Conservation (phyloP, 164 flowering plant genomes). For the Magnolia changhungtana region DNA sequence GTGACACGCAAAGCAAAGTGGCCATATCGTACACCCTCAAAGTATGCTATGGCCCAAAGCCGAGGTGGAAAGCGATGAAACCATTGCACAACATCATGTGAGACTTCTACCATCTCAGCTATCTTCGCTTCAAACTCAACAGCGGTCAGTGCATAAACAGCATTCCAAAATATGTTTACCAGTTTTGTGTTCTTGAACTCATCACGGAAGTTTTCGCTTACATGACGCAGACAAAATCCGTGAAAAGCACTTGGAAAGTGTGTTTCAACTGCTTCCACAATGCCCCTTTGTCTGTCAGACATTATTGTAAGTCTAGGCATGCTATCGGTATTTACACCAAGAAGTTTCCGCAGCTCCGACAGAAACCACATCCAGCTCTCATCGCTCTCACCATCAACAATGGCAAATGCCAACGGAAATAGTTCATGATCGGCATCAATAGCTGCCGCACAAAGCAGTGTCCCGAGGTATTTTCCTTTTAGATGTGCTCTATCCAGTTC, state of each 20-base stretch:
- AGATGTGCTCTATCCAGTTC: conserved; percentile 81
- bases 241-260: conserved; percentile 52
- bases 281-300: conserved; percentile 41
- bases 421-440: conserved; percentile 63
- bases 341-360: conserved; percentile 63
- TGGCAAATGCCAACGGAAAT: conserved; percentile 83
- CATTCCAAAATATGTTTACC: conserved; percentile 90
- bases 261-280: conserved; percentile 50
- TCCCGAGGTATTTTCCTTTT: conserved; percentile 84
- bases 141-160: conserved; percentile 87
- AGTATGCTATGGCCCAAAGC: conserved; percentile 90
- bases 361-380: conserved; percentile 76
- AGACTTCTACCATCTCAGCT: conserved; percentile 76
- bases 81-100: conserved; percentile 74
- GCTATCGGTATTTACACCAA: conserved; percentile 69
- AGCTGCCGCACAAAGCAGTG: conserved; percentile 80
- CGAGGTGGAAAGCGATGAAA: conserved; percentile 69
- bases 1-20: conserved; percentile 77
- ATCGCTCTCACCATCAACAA: conserved; percentile 82
- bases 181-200: conserved; percentile 49
- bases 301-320: conserved; percentile 53
- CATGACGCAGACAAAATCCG: conserved; percentile 50
- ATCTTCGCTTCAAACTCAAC: conserved; percentile 75
- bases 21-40: conserved; percentile 89
- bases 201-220: conserved; percentile 54